Evolutionary conservation across 1,139 yeast species (phyloP).

Genomic region (Saccharomycopsis crataegensis): DNA sequence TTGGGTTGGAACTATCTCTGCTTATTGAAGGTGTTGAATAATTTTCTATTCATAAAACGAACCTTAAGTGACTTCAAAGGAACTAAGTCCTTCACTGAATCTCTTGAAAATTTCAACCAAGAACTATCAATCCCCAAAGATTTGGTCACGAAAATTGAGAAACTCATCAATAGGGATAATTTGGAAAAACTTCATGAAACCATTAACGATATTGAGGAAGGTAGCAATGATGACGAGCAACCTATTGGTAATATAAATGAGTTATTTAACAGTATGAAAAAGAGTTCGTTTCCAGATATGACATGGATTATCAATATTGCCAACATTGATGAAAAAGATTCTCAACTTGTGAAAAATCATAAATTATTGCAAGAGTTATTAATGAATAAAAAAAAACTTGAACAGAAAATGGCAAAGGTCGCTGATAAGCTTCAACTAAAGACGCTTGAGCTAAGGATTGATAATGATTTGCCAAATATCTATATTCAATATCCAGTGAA

Average conservation of each 20-base stretch:
- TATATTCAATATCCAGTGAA: conserved; percentile 14
- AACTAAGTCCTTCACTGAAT: neutral
- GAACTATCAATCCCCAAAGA: conserved; percentile 8
- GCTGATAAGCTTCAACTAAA: conserved; percentile 22
- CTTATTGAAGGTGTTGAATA: conserved; percentile 17
- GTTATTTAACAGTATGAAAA: neutral
- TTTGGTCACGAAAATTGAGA: conserved; percentile 23
- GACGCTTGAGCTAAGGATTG: conserved; percentile 23
- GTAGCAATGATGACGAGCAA: conserved; percentile 18
- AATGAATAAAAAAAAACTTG: conserved; percentile 27
- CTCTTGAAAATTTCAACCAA: neutral
- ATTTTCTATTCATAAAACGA: conserved; percentile 18
- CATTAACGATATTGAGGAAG: conserved; percentile 26
- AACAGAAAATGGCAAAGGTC: conserved; percentile 23
- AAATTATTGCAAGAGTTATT: conserved; percentile 29
- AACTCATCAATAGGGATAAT: conserved; percentile 19
- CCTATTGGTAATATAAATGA: conserved; percentile 7
- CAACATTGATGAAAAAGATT: conserved; percentile 29
- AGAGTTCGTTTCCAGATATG: conserved; percentile 18
- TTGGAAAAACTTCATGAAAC: conserved; percentile 22
- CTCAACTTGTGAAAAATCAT: conserved; percentile 30
- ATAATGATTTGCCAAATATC: conserved; percentile 16
- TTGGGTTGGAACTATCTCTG: conserved; percentile 15
- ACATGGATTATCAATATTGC: conserved; percentile 19
- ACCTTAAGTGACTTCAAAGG: neutral